Evolutionary conservation across 805 yeast species (phyloP).

Genomic region (Suhomyces xylopsoci): DNA sequence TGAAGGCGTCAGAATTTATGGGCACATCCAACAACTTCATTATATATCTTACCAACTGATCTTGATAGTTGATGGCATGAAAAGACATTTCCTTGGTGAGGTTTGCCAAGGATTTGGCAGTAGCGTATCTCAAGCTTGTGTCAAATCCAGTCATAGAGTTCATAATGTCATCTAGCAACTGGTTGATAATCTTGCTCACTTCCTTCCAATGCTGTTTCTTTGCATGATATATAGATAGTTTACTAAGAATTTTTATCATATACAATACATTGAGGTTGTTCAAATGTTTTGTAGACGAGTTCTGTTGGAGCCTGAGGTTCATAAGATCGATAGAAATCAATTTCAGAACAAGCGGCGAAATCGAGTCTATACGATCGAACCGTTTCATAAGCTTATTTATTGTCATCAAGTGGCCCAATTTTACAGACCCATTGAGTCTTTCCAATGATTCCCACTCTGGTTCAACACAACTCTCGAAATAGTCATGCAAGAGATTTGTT

Average conservation of each 20-base stretch:
- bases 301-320: slow-evolving; percentile 10
- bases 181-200: slow-evolving; percentile 49
- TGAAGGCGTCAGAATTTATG: slow-evolving; percentile 1
- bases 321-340: slow-evolving; percentile 17
- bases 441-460: slow-evolving; percentile 17
- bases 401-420: slow-evolving; percentile 40
- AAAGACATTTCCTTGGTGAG: slow-evolving; percentile 35
- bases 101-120: slow-evolving; percentile 64
- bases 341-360: slow-evolving; percentile 12
- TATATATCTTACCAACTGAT: slow-evolving; percentile 39
- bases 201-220: slow-evolving; percentile 26
- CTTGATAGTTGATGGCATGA: slow-evolving; percentile 35
- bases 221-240: slow-evolving; percentile 30
- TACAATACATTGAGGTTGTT: slow-evolving; percentile 20
- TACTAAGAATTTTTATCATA: slow-evolving; percentile 33
- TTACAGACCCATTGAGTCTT: slow-evolving; percentile 10
- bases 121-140: slow-evolving; percentile 56
- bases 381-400: slow-evolving; percentile 37
- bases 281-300: slow-evolving; percentile 3
- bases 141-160: slow-evolving; percentile 39
- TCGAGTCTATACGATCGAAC: slow-evolving; percentile 5
- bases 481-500: slow-evolving; percentile 13
- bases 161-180: slow-evolving; percentile 40
- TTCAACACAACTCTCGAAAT: slow-evolving; percentile 12
- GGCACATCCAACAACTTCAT: slow-evolving; percentile 30